Base-by-base conservation (phyloP, 1,284 basidiomycete genomes). In the Vanrija sp. region DNA sequence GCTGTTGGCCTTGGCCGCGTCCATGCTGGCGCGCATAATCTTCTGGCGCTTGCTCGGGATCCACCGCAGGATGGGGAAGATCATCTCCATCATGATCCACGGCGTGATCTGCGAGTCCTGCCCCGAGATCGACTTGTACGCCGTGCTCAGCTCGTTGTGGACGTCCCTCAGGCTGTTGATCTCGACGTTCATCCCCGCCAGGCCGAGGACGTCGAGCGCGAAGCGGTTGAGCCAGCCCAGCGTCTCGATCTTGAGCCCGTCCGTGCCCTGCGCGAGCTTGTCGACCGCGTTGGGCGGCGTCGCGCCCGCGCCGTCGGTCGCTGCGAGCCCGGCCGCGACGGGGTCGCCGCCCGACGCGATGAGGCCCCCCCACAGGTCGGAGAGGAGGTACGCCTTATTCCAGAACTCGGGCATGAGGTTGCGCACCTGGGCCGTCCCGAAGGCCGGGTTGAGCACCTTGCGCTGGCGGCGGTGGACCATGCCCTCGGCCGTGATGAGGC, bases 121-220 rank as follows among this genome's bases (percentile, higher is more conserved):
- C 31, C 12, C 15, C 31, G 31, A 9, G 51, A 84, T 82, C 53
- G 79, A 68, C 39, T 77, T 73, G 64, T 85, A 85, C 7, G 83
- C 82, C 23, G 73, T 61, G 16, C 83, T 79, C 22, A 86, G 80
- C 63, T 53, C 50, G 50, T 84, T 82, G 66, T 71, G 77, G 25
- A 73, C 64, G 53, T 76, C 74, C 3, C 57, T 47, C 8, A 63
- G 23, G 62, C 74, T 67, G 47, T 82, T 74, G 72, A 87, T 85
- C 18, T 77, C 62, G 71, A 86, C 86, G 45, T 81, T 83, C 63
- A 87, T 87, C 6, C 84, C 85, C n/a, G 86, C 84, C 41, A 84
- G 76, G 6, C 85, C 85, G 51, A 89, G 86, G 41, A 85, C 79
- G 62, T 88, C 87, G 15, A 88, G 77, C 1, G 85, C 85, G 9